phyloP scores from a whole-genome alignment of 345 rosid genomes.

The Draba incana region DNA sequence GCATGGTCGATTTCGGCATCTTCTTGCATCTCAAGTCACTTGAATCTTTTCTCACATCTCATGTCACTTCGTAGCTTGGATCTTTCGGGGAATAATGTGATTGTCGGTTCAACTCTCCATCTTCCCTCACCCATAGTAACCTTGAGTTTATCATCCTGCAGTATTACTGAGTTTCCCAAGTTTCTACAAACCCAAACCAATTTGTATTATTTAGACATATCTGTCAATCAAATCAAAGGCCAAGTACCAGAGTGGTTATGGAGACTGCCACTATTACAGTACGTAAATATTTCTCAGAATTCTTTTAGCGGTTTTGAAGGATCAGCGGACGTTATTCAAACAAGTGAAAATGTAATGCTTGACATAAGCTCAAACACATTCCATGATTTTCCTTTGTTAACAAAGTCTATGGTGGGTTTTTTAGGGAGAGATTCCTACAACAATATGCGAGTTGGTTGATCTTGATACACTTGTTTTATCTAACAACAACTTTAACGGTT shows the following conservation, averaged over 20 bases:
- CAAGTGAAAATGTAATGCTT: neutral
- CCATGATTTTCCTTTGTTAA: slow-evolving; percentile 5
- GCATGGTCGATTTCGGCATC: slow-evolving; percentile 18
- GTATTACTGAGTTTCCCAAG: slow-evolving; percentile 27
- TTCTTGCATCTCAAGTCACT: slow-evolving; percentile 21
- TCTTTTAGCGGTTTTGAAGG: slow-evolving; percentile 19
- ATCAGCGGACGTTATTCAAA: slow-evolving; percentile 17
- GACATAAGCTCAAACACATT: slow-evolving; percentile 35
- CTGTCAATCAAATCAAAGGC: slow-evolving; percentile 27
- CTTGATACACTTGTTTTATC: slow-evolving; percentile 33
- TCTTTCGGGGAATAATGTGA: slow-evolving; percentile 14
- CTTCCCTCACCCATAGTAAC: neutral
- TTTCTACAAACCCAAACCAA: neutral
- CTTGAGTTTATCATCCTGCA: slow-evolving; percentile 9
- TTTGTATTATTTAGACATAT: slow-evolving; percentile 15
- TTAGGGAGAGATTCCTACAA: slow-evolving; percentile 22
- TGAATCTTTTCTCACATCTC: slow-evolving; percentile 1
- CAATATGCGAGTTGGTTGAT: slow-evolving; percentile 8
- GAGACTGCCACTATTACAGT: neutral
- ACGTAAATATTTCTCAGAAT: slow-evolving; percentile 20
- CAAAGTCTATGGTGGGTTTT: neutral
- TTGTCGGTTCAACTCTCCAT: neutral
- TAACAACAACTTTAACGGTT: slow-evolving; percentile 37
- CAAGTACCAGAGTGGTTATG: slow-evolving; percentile 20
- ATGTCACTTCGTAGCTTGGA: slow-evolving; percentile 5